Percentiles rank a stretch among this genome's conserved stretches.
Conservation (phyloP, 1,139 yeast genomes). For the Sugiyamaella grinbergsii region DNA sequence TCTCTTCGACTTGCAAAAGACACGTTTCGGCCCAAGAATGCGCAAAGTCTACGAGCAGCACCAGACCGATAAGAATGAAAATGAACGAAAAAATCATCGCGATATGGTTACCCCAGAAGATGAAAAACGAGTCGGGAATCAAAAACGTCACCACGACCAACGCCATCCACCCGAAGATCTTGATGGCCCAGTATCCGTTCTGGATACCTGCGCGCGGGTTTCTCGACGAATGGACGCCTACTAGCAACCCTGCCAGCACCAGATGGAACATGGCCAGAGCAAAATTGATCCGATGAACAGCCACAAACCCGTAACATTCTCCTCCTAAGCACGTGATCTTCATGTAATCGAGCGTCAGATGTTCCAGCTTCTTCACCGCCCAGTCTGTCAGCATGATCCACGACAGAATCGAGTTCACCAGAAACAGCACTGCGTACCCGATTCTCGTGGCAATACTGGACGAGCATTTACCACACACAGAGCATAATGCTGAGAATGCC, state of each 20-base stretch:
- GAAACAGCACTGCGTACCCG: conserved; percentile 76
- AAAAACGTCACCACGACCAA: conserved; percentile 66
- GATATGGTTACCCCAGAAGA: conserved; percentile 87
- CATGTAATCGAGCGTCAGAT: conserved; percentile 61
- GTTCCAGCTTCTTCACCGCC: conserved; percentile 72
- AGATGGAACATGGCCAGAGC: conserved; percentile 84
- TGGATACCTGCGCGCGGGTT: conserved; percentile 84
- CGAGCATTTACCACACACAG: conserved; percentile 55
- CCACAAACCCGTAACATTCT: conserved; percentile 89
- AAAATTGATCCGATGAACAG: conserved; percentile 87
- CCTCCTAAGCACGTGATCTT: conserved; percentile 77
- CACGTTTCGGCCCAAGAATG: conserved; percentile 99
- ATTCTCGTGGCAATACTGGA: conserved; percentile 80
- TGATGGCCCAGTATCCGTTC: conserved; percentile 85
- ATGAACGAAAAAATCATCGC: conserved; percentile 83
- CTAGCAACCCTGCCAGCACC: conserved; percentile 62
- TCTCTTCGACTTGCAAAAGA: conserved; percentile 82
- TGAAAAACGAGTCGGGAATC: conserved; percentile 84
- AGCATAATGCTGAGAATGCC: conserved; percentile 68
- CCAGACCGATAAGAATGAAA: conserved; percentile 86
- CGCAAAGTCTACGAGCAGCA: conserved; percentile 91
- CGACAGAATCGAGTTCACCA: conserved; percentile 77
- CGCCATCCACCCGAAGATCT: conserved; percentile 61
- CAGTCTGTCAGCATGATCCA: conserved; percentile 91
- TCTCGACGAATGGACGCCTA: conserved; percentile 75